Evolutionary conservation across 805 yeast genomes (phyloP).

Genomic region (Starmerella vaccinii): DNA sequence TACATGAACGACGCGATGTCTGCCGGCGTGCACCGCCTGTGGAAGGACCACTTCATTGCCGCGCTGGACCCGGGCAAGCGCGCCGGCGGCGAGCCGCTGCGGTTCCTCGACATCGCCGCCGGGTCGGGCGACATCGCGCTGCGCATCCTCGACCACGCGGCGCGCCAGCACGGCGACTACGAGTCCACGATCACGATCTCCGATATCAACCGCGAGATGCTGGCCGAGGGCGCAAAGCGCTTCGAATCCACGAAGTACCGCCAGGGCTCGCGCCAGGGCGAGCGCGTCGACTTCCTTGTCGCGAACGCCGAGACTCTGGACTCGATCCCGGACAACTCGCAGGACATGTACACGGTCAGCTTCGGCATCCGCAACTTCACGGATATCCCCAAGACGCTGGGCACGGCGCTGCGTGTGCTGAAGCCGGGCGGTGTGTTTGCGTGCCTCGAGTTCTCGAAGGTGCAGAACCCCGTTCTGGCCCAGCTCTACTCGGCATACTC

Average conservation of each 20-base stretch:
- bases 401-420: conserved; percentile 90
- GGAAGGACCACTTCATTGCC: conserved; percentile 86
- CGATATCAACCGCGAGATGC: conserved; percentile 94
- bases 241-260: conserved; percentile 36
- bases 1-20: conserved; percentile 98
- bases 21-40: conserved; percentile 82
- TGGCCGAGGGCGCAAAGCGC: conserved; percentile 80
- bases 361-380: conserved; percentile 97
- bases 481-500: conserved; percentile 79
- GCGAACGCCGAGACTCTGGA: conserved; percentile 92
- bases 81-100: conserved; percentile 73
- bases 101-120: conserved; percentile 93
- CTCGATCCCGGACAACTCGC: conserved; percentile 70
- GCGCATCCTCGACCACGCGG: conserved; percentile 87
- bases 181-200: conserved; percentile 77
- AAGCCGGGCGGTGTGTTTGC: conserved; percentile 98
- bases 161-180: conserved; percentile 60
- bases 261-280: conserved; percentile 44
- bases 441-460: conserved; percentile 89
- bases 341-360: conserved; percentile 92
- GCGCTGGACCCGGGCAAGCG: conserved; percentile 88
- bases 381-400: conserved; percentile 81
- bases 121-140: conserved; percentile 98
- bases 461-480: conserved; percentile 66
- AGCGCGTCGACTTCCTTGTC: conserved; percentile 68